Evolutionary conservation across 2,329 filamentous ascomycete genomes (phyloP), one percentile per base, ranked within the genome.

Genomic region (Penicillium glabrum): DNA sequence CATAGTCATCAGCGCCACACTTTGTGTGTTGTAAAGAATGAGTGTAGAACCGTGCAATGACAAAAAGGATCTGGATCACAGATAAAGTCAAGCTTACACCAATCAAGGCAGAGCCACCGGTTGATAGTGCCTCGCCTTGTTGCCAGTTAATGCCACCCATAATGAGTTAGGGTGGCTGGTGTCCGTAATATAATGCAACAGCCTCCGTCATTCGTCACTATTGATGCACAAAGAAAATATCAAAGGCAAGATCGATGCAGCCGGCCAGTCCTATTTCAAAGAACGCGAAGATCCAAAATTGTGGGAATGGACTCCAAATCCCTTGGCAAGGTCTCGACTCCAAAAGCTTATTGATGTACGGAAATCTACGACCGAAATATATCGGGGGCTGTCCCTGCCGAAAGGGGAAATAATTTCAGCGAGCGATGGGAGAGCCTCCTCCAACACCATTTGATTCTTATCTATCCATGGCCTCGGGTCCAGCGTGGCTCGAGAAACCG

Each of bases 41-140:
- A 19, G 63, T 65, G 56, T 62, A 65, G 39, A 69, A 67, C 13
- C 63, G 59, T 9, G 61, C 61, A 5, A 46, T 56, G 11, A 67
- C 64, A 14, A 65, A 56, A 6, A 64, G 8, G 9, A 67, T 60
- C 51, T 67, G 66, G 2, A 68, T 16, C 9, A 58, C 54, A 3
- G 62, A 58, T 27, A 69, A 48, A 10, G 58, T 54, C 23, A 63
- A 51, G 24, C 56, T 49, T 29, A 61, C 59, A 21, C 58, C 63
- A 21, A 69, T 49, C 31, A 69, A 53, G 11, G 51, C 37, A 50
- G 57, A 43, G 4, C 62, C 64, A 26, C 51, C 33, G 47, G 58
- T 16, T 16, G 47, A 62, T 8, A 51, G 48, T 13, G 23, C n/a
- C 27, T 41, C 21, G n/a, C 37, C 35, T 26, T 45, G 27, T 27